These are phyloP conservation scores for Boletus tomentosulus DNA, from an alignment of 768 basidiomycete species.

Conservation along the genomic window DNA sequence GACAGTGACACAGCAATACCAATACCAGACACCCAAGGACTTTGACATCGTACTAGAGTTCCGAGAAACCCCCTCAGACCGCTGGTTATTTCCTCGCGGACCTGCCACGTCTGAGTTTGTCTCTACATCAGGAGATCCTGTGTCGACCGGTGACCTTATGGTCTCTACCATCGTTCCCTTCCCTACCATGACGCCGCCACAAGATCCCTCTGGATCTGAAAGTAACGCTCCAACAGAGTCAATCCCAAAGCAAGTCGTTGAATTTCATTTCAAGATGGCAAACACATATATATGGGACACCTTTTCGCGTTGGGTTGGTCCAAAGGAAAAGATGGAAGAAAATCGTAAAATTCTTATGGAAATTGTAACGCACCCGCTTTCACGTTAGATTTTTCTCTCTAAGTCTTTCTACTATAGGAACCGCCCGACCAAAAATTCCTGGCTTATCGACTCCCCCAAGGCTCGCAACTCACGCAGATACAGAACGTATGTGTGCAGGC, in stretches of 20 bases:
- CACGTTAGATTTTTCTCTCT: not conserved
- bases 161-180: slow-evolving; percentile 48
- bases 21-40: slow-evolving; percentile 39
- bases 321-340: slow-evolving; percentile 47
- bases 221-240: slow-evolving; percentile 5
- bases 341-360: slow-evolving; percentile 43
- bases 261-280: slow-evolving; percentile 47
- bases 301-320: slow-evolving; percentile 58
- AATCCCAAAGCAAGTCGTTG: slow-evolving; percentile 33
- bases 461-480: slow-evolving; percentile 54
- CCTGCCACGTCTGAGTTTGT: slow-evolving; percentile 46
- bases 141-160: slow-evolving; percentile 30
- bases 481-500: slow-evolving; percentile 44
- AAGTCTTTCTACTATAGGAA: slow-evolving; percentile 29
- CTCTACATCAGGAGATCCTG: slow-evolving; percentile 11
- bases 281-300: slow-evolving; percentile 53
- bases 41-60: slow-evolving; percentile 76
- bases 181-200: slow-evolving; percentile 18
- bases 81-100: slow-evolving; percentile 67
- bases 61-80: slow-evolving; percentile 54
- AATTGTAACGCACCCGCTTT: slow-evolving; percentile 35
- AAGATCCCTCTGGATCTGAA: slow-evolving; percentile 12
- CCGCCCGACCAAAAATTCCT: slow-evolving; percentile 47
- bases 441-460: slow-evolving; percentile 53
- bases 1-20: slow-evolving; percentile 20